Percentiles rank a stretch among this genome's conserved stretches.
phyloP scores from a whole-genome alignment of 2,329 filamentous ascomycete genomes.

The Furcasterigmium furcatum region DNA sequence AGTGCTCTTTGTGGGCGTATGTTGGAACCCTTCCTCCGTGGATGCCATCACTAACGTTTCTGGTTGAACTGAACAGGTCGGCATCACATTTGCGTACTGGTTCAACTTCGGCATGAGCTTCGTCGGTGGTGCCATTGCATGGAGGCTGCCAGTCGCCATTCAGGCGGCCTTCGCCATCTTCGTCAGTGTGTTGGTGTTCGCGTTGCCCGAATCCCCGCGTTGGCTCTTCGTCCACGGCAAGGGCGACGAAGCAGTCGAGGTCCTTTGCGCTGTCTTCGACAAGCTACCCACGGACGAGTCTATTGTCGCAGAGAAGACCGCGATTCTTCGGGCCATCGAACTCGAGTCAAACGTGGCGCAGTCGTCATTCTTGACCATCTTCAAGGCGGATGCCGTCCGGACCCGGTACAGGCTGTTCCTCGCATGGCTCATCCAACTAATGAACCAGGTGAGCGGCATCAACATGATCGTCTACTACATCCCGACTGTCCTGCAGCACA shows the following conservation, averaged over 20 bases:
- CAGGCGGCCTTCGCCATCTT: slow-evolving; percentile 27
- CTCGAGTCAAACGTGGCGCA: slow-evolving; percentile 21
- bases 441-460: slow-evolving; percentile 45
- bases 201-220: slow-evolving; percentile 33
- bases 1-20: slow-evolving; percentile 30
- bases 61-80: slow-evolving; percentile 15
- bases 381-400: slow-evolving; percentile 36
- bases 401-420: slow-evolving; percentile 41
- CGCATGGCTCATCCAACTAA: slow-evolving; percentile 40
- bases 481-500: slow-evolving; percentile 23
- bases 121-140: slow-evolving; percentile 16
- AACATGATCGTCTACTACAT: slow-evolving; percentile 37
- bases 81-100: slow-evolving; percentile 20
- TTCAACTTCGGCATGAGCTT: slow-evolving; percentile 31
- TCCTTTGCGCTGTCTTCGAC: slow-evolving; percentile 34
- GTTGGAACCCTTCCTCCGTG: too few relatives aligned
- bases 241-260: slow-evolving; percentile 26
- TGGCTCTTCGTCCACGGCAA: slow-evolving; percentile 32
- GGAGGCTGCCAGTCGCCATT: slow-evolving; percentile 18
- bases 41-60: neutral
- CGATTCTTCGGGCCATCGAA: slow-evolving; percentile 37
- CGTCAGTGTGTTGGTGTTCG: slow-evolving; percentile 28
- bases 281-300: slow-evolving; percentile 26
- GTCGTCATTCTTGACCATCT: slow-evolving; percentile 34
- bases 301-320: slow-evolving; percentile 25